Evolutionary conservation across 495 filamentous ascomycete genomes (phyloP).

Genomic region (Trichoderma reesei): DNA sequence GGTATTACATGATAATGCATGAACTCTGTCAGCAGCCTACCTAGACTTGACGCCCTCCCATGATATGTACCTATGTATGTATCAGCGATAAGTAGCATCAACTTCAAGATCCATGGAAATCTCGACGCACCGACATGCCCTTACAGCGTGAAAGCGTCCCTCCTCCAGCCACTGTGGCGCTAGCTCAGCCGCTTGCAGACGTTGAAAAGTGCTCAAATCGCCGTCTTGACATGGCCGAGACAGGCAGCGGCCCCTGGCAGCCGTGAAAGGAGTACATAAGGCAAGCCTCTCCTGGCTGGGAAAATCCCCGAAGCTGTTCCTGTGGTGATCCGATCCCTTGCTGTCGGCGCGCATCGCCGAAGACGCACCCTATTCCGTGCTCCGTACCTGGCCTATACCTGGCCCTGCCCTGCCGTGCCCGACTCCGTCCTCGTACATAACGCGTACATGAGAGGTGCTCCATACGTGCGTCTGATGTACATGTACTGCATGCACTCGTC

Average conservation of each 20-base stretch:
- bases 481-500: background rate
- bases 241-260: background rate
- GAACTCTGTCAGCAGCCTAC: too few relatives aligned
- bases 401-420: too few relatives aligned
- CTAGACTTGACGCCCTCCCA: too few relatives aligned
- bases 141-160: background rate
- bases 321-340: slow-evolving; percentile 3
- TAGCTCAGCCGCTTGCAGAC: slow-evolving; percentile 1
- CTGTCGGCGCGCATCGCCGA: background rate
- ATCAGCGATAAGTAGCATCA: too few relatives aligned
- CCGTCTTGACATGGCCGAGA: too few relatives aligned
- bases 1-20: too few relatives aligned
- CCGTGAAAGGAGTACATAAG: slow-evolving; percentile 2
- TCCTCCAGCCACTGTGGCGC: slow-evolving; percentile 6
- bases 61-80: too few relatives aligned
- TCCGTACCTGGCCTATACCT: too few relatives aligned
- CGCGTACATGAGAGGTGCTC: too few relatives aligned
- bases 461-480: too few relatives aligned
- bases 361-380: background rate
- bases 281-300: background rate
- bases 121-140: background rate
- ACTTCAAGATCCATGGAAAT: too few relatives aligned
- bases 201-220: background rate
- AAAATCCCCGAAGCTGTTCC: slow-evolving; percentile 4
- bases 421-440: background rate